phyloP scores from a whole-genome alignment of 1,139 yeast species.

The Suhomyces taliae region DNA sequence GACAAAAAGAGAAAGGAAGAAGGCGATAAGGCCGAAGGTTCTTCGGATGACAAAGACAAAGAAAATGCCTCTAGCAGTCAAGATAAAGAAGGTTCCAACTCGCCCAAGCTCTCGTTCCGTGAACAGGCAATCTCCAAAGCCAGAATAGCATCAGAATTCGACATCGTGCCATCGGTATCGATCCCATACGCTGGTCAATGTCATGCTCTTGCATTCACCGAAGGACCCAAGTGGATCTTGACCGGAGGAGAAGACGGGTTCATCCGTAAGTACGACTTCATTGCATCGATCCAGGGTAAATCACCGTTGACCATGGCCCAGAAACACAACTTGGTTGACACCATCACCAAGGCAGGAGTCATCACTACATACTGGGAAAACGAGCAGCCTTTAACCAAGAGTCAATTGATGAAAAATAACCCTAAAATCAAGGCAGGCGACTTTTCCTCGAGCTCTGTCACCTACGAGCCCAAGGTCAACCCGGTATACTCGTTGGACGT shows the following conservation, averaged over 20 bases:
- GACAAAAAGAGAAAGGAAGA: constrained; percentile 7
- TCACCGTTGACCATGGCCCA: constrained; percentile 89
- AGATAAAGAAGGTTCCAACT: constrained; percentile 8
- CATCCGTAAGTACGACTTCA: constrained; percentile 84
- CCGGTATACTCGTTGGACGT: constrained; percentile 89
- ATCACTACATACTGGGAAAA: constrained; percentile 91
- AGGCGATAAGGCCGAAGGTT: constrained; percentile 4
- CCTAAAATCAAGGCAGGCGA: constrained; percentile 47
- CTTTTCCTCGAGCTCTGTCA: constrained; percentile 39
- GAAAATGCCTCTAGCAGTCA: constrained; percentile 14
- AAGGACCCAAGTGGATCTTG: constrained; percentile 83
- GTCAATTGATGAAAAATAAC: constrained; percentile 39
- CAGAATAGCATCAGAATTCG: constrained; percentile 48
- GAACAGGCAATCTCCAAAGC: constrained; percentile 45
- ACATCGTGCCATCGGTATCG: constrained; percentile 68
- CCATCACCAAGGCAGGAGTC: constrained; percentile 82
- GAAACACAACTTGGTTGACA: constrained; percentile 83
- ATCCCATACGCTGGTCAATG: constrained; percentile 71
- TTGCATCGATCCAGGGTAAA: constrained; percentile 86
- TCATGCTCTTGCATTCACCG: constrained; percentile 74
- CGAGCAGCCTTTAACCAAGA: constrained; percentile 70
- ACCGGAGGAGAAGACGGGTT: constrained; percentile 98
- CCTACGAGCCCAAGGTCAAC: constrained; percentile 67
- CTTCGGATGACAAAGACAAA: constrained; percentile 4
- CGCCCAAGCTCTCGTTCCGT: constrained; percentile 26